A percentile compares a stretch with the other conserved stretches of the same genome.
Evolutionary conservation across 2,329 filamentous ascomycete species (phyloP).

Genomic region (Coniochaeta sp.): DNA sequence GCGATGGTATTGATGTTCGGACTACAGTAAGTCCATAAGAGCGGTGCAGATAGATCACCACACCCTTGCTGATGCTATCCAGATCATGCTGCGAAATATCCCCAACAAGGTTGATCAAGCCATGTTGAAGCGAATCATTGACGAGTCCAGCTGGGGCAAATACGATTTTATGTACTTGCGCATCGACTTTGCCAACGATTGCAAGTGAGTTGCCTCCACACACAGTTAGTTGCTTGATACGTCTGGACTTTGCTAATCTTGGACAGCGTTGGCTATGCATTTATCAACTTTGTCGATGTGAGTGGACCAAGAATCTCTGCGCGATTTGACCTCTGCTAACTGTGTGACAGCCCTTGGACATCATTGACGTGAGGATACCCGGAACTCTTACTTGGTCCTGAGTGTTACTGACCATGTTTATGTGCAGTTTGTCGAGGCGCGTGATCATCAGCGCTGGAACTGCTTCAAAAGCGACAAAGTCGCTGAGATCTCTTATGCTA

Average conservation of each 20-base stretch:
- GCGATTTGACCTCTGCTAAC: constrained; percentile 25
- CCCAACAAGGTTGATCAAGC: constrained; percentile 80
- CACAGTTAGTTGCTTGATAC: background rate
- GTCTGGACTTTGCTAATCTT: constrained; percentile 8
- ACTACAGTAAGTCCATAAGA: constrained; percentile 54
- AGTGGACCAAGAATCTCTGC: constrained; percentile 26
- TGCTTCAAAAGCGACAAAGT: constrained; percentile 79
- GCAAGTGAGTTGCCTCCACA: constrained; percentile 56
- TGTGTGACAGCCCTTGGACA: constrained; percentile 54
- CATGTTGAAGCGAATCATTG: constrained; percentile 72
- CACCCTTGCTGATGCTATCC: constrained; percentile 5
- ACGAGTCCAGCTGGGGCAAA: constrained; percentile 69
- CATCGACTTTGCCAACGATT: constrained; percentile 79
- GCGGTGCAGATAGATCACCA: background rate
- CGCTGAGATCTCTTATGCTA: constrained; percentile 92
- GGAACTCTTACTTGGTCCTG: background rate
- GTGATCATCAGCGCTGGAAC: constrained; percentile 69
- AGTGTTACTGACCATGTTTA: constrained; percentile 15
- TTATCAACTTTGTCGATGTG: constrained; percentile 87
- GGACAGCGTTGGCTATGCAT: constrained; percentile 85
- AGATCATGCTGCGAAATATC: constrained; percentile 94
- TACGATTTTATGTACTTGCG: constrained; percentile 96
- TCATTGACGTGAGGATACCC: constrained; percentile 51
- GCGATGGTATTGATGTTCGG: constrained; percentile 62
- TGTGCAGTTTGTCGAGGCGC: constrained; percentile 62